A percentile compares a stretch with the other conserved stretches of the same genome.
phyloP scores from a whole-genome alignment of 2,329 filamentous ascomycete species.

The Sarocladium brachiariae region DNA sequence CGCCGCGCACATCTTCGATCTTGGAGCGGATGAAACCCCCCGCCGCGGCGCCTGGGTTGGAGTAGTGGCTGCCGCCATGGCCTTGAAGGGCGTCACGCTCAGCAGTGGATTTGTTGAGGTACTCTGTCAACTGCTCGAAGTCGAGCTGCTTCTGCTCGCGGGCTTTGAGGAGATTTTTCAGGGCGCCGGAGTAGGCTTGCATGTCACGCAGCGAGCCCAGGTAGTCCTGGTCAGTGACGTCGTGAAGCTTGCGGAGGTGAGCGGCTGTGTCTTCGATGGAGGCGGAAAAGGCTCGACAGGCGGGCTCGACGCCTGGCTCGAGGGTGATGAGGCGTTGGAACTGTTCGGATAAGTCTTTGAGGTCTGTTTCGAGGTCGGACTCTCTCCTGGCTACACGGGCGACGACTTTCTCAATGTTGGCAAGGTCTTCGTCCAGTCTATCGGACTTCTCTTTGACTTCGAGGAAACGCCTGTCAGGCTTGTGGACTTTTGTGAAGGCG shows the following conservation, averaged over 20 bases:
- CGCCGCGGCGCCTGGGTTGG: conserved; percentile 45
- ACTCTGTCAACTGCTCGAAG: conserved; percentile 92
- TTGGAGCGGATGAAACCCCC: conserved; percentile 86
- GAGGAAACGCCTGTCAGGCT: conserved; percentile 88
- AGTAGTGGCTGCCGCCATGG: conserved; percentile 60
- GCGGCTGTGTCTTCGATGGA: conserved; percentile 77
- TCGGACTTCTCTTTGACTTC: conserved; percentile 89
- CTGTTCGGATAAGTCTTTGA: conserved; percentile 83
- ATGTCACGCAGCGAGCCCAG: conserved; percentile 88
- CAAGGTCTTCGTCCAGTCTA: conserved; percentile 90
- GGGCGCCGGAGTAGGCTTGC: conserved; percentile 83
- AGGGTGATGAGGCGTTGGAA: conserved; percentile 89
- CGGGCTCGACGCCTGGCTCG: conserved; percentile 77
- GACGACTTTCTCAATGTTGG: conserved; percentile 92
- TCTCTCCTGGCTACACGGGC: conserved; percentile 83
- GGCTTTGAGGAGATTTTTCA: conserved; percentile 83
- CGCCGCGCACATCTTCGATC: conserved; percentile 91
- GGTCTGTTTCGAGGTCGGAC: conserved; percentile 79
- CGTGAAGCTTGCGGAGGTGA: conserved; percentile 73
- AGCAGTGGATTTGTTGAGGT: conserved; percentile 80
- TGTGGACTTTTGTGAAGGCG: conserved; percentile 93
- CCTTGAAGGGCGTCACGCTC: conserved; percentile 76
- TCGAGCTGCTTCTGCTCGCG: conserved; percentile 97
- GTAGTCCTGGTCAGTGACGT: conserved; percentile 93
- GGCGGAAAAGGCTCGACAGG: conserved; percentile 78